phyloP scores from a whole-genome alignment of 2,329 filamentous ascomycete genomes.

The Periconia sp. region DNA sequence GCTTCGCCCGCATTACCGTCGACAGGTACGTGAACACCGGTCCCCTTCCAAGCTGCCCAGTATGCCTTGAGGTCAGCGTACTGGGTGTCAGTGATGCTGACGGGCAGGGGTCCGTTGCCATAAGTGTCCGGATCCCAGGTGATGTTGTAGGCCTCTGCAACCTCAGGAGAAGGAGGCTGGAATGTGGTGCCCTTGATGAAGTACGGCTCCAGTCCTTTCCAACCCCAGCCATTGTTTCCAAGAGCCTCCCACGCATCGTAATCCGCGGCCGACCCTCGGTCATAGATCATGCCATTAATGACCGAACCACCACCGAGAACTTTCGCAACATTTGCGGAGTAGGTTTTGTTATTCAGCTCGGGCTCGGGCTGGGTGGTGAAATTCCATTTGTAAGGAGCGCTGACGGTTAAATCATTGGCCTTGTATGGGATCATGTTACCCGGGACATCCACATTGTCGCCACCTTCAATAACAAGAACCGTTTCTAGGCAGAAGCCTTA shows the following conservation, averaged over 20 bases:
- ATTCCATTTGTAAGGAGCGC: constrained; percentile 13
- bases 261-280: constrained; percentile 38
- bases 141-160: constrained; percentile 15
- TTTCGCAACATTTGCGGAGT: constrained; percentile 20
- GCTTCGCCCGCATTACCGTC: constrained; percentile 29
- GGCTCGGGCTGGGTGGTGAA: constrained; percentile 19
- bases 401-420: neutral
- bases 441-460: constrained; percentile 26
- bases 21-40: constrained; percentile 18
- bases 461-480: constrained; percentile 32
- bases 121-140: constrained; percentile 28
- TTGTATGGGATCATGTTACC: constrained; percentile 17
- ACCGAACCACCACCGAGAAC: constrained; percentile 36
- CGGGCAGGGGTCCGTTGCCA: constrained; percentile 27
- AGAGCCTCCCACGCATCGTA: constrained; percentile 61
- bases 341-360: constrained; percentile 23
- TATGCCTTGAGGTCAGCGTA: constrained; percentile 28
- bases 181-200: constrained; percentile 31
- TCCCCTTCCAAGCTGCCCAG: constrained; percentile 25
- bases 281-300: constrained; percentile 43
- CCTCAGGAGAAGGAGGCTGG: constrained; percentile 3
- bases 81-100: constrained; percentile 29
- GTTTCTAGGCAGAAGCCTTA: constrained; percentile 15
- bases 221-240: constrained; percentile 63
- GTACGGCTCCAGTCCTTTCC: constrained; percentile 48